phyloP scores from a whole-genome alignment of 1,284 basidiomycete genomes.

The Naganishia sp. region DNA sequence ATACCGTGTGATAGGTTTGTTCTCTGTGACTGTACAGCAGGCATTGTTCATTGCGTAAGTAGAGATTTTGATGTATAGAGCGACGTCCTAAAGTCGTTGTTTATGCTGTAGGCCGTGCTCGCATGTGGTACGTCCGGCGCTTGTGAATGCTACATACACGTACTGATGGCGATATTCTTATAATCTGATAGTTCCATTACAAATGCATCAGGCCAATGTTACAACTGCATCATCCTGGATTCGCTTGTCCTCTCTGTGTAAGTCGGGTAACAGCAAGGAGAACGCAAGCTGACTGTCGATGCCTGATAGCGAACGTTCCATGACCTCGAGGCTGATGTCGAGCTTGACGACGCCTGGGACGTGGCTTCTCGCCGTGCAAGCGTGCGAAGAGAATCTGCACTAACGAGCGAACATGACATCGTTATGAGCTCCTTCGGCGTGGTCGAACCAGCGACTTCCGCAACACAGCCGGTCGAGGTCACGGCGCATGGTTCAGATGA shows the following conservation, averaged over 20 bases:
- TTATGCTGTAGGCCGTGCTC: slow-evolving; percentile 69
- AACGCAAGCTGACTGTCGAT: slow-evolving; percentile 12
- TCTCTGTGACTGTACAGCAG: slow-evolving; percentile 90
- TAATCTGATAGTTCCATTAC: slow-evolving; percentile 72
- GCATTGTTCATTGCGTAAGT: slow-evolving; percentile 84
- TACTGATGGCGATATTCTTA: background rate
- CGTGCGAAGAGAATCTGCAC: slow-evolving; percentile 36
- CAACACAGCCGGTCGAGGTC: background rate
- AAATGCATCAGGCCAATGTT: slow-evolving; percentile 95
- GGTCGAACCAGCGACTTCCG: slow-evolving; percentile 7
- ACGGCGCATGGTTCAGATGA: background rate
- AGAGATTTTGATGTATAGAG: background rate
- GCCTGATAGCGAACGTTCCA: slow-evolving; percentile 69
- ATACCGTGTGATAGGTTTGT: slow-evolving; percentile 63
- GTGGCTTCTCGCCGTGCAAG: slow-evolving; percentile 47
- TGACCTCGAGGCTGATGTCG: slow-evolving; percentile 94
- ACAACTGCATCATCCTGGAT: slow-evolving; percentile 82
- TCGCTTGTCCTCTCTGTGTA: slow-evolving; percentile 88
- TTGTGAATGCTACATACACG: background rate
- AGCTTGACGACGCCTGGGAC: slow-evolving; percentile 62
- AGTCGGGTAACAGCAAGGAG: slow-evolving; percentile 38
- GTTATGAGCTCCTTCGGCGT: background rate
- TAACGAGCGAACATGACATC: slow-evolving; percentile 33
- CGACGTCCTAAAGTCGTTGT: background rate
- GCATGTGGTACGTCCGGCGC: slow-evolving; percentile 61